Conservation (phyloP, 306 rosid species). For the Gastrolobium bilobum region DNA sequence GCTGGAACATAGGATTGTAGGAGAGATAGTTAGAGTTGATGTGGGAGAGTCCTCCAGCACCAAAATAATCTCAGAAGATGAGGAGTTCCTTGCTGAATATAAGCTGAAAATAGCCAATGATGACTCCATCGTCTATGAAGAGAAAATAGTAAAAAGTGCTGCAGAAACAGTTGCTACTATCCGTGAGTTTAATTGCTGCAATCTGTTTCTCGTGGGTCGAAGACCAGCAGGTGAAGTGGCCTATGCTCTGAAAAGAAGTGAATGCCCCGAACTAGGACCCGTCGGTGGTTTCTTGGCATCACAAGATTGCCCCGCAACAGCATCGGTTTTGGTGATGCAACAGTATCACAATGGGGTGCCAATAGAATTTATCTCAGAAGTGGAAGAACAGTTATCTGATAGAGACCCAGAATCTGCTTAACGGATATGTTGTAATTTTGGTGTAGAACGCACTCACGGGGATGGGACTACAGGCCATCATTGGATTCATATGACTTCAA, state of each 20-base stretch:
- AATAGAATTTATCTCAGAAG: constrained; percentile 22
- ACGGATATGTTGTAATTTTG: background rate
- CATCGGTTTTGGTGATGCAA: constrained; percentile 70
- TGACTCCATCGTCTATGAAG: constrained; percentile 60
- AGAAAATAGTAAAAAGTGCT: constrained; percentile 50
- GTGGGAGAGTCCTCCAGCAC: constrained; percentile 45
- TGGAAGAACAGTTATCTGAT: constrained; percentile 21
- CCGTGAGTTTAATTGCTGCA: constrained; percentile 54
- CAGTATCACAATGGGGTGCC: constrained; percentile 43
- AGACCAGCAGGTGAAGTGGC: constrained; percentile 53
- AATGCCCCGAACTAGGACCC: constrained; percentile 56
- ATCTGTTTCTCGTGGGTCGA: constrained; percentile 68
- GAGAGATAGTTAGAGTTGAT: constrained; percentile 56
- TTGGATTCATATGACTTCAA: no score
- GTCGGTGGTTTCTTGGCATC: constrained; percentile 66
- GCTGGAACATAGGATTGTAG: constrained; percentile 45
- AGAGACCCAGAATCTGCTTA: constrained; percentile 28
- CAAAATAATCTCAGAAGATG: constrained; percentile 53
- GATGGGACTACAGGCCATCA: background rate
- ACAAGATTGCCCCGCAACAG: constrained; percentile 59
- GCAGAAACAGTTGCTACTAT: constrained; percentile 58
- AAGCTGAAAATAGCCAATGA: constrained; percentile 52
- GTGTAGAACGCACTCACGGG: background rate
- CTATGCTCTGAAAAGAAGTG: constrained; percentile 41
- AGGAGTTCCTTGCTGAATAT: constrained; percentile 56